phyloP scores from a whole-genome alignment of 768 basidiomycete species.

The Pulveroboletus sp. region DNA sequence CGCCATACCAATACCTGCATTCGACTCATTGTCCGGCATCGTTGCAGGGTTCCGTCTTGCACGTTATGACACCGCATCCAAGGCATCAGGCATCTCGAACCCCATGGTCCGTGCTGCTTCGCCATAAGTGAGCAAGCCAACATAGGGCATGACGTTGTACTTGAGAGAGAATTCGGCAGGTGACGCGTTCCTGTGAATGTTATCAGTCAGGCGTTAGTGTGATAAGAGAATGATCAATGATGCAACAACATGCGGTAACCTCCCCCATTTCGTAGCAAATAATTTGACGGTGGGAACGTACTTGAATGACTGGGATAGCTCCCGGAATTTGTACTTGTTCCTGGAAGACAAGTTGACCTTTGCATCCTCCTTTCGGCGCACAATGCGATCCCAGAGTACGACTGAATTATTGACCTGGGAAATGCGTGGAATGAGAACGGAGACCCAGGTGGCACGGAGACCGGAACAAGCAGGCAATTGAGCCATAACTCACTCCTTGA shows the following conservation, averaged over 20 bases:
- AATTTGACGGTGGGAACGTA: slow-evolving; percentile 36
- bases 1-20: slow-evolving; percentile 11
- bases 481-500: slow-evolving; percentile 55
- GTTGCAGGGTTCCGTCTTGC: too few species aligned
- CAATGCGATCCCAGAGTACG: slow-evolving; percentile 90
- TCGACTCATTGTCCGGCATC: not conserved
- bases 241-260: slow-evolving; percentile 18
- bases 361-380: slow-evolving; percentile 76
- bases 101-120: slow-evolving; percentile 54
- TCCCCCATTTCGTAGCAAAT: slow-evolving; percentile 2
- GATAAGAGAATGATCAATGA: slow-evolving; percentile 16
- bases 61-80: slow-evolving; percentile 29
- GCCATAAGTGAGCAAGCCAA: slow-evolving; percentile 75
- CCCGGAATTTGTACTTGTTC: slow-evolving; percentile 84
- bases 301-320: slow-evolving; percentile 71
- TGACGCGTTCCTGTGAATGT: slow-evolving; percentile 50
- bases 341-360: slow-evolving; percentile 46
- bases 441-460: slow-evolving; percentile 16
- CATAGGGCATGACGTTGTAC: slow-evolving; percentile 90
- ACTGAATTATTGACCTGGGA: slow-evolving; percentile 66
- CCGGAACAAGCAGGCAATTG: slow-evolving; percentile 7
- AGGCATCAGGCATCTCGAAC: slow-evolving; percentile 33
- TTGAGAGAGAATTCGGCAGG: slow-evolving; percentile 70
- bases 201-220: slow-evolving; percentile 15
- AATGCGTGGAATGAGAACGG: slow-evolving; percentile 10